Evolutionary conservation across 805 yeast genomes (phyloP).

Genomic region (Candida oleophila): DNA sequence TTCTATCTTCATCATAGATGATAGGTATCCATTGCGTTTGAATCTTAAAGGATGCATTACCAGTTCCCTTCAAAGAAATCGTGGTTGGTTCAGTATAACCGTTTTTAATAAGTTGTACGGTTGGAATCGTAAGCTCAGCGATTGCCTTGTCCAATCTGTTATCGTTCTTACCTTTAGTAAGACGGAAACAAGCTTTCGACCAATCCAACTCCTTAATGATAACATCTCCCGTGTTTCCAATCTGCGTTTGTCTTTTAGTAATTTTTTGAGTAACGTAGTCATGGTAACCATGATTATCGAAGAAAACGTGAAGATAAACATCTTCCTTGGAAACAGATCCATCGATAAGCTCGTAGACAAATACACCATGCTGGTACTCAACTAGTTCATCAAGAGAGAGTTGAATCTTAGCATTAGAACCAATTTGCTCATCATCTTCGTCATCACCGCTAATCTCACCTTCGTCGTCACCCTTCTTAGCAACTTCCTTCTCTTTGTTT

Average conservation of each 20-base stretch:
- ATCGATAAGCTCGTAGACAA: constrained; percentile 63
- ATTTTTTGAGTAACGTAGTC: constrained; percentile 58
- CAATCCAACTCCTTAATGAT: constrained; percentile 73
- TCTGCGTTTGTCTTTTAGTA: constrained; percentile 35
- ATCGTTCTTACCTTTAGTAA: constrained; percentile 52
- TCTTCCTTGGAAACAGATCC: constrained; percentile 56
- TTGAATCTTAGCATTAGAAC: constrained; percentile 33
- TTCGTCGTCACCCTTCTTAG: constrained; percentile 25
- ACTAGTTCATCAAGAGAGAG: constrained; percentile 59
- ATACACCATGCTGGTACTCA: constrained; percentile 69
- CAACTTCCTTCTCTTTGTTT: constrained; percentile 25
- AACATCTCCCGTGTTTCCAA: constrained; percentile 64
- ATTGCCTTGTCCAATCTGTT: constrained; percentile 57
- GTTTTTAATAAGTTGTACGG: constrained; percentile 60
- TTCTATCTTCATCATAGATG: constrained; percentile 33
- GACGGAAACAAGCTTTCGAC: constrained; percentile 64
- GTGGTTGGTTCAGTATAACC: constrained; percentile 63
- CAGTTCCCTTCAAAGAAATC: constrained; percentile 54
- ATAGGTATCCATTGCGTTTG: constrained; percentile 82
- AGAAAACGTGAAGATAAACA: constrained; percentile 68
- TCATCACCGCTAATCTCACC: constrained; percentile 35
- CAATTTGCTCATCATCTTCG: constrained; percentile 16
- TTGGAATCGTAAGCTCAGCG: constrained; percentile 65
- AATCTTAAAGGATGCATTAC: constrained; percentile 52
- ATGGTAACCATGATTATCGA: constrained; percentile 72